A percentile compares a stretch with the other conserved stretches of the same genome.
Evolutionary conservation across 768 basidiomycete species (phyloP).

Genomic region (Trametes cinnabarina): DNA sequence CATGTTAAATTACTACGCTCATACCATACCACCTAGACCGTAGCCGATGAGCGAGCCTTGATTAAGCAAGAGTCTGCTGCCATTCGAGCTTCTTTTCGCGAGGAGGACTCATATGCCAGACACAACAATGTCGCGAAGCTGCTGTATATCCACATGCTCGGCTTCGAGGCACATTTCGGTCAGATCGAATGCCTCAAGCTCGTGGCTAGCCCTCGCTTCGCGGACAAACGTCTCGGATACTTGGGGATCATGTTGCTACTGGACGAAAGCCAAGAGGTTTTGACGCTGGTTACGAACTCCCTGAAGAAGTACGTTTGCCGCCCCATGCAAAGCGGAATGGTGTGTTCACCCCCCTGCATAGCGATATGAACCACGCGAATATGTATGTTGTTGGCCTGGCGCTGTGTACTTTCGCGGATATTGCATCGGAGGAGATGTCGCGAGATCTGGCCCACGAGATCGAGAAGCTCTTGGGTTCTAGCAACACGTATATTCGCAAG

Average conservation of each 20-base stretch:
- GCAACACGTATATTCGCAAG: conserved; percentile 98
- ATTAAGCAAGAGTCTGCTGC: conserved; percentile 98
- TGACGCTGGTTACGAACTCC: conserved; percentile 96
- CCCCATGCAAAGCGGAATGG: not conserved
- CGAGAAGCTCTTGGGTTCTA: conserved; percentile 94
- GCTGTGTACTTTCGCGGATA: conserved; percentile 97
- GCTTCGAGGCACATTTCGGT: conserved; percentile 97
- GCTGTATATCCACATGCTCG: conserved; percentile 98
- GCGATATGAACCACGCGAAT: conserved; percentile 99
- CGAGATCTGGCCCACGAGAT: conserved; percentile 97
- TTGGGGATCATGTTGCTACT: conserved; percentile 96
- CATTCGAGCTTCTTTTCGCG: conserved; percentile 94
- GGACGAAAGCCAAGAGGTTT: conserved; percentile 96
- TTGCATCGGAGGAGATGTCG: conserved; percentile 99
- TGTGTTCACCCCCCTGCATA: conserved; percentile 33
- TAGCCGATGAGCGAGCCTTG: conserved; percentile 95
- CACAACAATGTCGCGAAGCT: conserved; percentile 98
- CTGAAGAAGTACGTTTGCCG: conserved; percentile 80
- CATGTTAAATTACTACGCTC: conserved; percentile 2
- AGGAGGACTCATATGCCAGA: conserved; percentile 92
- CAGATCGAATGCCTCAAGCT: conserved; percentile 97
- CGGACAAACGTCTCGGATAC: conserved; percentile 95
- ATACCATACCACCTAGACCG: conserved; percentile 57
- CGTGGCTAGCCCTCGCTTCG: conserved; percentile 91
- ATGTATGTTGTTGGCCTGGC: conserved; percentile 98